A percentile compares a stretch with the other conserved stretches of the same genome.
Conservation (phyloP, 176 grass and related monocot species). For the Cenchrus americanus region DNA sequence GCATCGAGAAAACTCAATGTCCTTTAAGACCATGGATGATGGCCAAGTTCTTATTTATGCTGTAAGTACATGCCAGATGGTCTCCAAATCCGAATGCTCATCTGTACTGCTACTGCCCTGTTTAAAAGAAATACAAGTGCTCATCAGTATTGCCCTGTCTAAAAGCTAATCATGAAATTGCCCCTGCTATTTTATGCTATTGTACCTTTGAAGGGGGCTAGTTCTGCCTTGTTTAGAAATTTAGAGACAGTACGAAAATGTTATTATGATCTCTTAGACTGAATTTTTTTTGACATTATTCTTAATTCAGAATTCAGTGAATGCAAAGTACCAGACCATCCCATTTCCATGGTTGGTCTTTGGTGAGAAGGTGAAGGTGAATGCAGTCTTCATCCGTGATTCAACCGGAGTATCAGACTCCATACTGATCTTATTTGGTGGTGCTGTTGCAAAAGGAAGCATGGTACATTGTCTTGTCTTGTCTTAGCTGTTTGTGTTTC, state of each 20-base stretch:
- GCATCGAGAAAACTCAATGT: conserved; percentile 95
- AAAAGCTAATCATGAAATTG: not conserved
- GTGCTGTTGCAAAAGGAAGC: conserved; percentile 67
- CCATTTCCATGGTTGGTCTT: conserved; percentile 96
- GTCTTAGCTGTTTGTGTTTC: not conserved
- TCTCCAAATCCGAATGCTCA: conserved; percentile 16
- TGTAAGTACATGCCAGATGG: conserved; percentile 55
- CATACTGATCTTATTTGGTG: conserved; percentile 90
- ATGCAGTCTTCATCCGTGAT: conserved; percentile 91
- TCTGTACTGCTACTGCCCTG: not conserved
- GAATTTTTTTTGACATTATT: conserved; percentile 9
- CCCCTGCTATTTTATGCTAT: not conserved
- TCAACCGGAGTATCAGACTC: conserved; percentile 93
- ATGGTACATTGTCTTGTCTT: conserved; percentile 49
- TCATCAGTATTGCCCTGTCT: not conserved
- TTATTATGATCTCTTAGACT: conserved; percentile 4
- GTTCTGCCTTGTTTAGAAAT: not conserved
- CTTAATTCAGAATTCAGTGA: conserved; percentile 81
- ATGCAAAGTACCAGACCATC: conserved; percentile 91
- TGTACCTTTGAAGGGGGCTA: not conserved
- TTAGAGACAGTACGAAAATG: not conserved
- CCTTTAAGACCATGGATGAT: conserved; percentile 99
- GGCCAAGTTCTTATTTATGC: conserved; percentile 96
- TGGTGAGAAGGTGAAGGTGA: conserved; percentile 95
- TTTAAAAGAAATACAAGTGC: not conserved